These are phyloP conservation scores for Trichosporon faecale DNA, from an alignment of 1,284 basidiomycete species.

Conservation along the genomic window DNA sequence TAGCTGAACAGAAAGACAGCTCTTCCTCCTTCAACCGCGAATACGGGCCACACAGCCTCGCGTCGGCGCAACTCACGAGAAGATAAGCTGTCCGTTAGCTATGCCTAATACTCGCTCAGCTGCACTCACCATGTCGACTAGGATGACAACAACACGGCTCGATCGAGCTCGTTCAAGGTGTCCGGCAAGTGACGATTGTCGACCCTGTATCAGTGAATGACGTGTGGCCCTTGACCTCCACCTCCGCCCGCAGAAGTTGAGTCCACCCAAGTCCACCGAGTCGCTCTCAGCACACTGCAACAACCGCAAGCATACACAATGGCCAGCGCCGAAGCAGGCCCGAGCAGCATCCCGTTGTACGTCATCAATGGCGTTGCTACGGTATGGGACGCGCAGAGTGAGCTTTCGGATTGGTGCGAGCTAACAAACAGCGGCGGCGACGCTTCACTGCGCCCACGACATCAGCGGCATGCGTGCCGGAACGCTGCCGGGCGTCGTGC, in stretches of 20 bases:
- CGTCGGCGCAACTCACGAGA: neutral
- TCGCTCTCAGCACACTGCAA: neutral
- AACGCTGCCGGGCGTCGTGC: slow-evolving; percentile 88
- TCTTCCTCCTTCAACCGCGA: neutral
- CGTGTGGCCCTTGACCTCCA: slow-evolving; percentile 1
- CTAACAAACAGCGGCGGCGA: slow-evolving; percentile 62
- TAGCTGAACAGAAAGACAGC: neutral
- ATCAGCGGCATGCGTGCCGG: slow-evolving; percentile 83
- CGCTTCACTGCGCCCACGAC: slow-evolving; percentile 70
- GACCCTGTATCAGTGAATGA: slow-evolving; percentile 8
- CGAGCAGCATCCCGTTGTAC: slow-evolving; percentile 43
- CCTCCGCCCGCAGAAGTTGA: slow-evolving; percentile 7
- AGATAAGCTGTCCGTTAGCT: slow-evolving; percentile 7
- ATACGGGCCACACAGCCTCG: neutral
- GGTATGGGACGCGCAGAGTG: slow-evolving; percentile 51
- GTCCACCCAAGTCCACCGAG: neutral
- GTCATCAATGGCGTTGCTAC: slow-evolving; percentile 49
- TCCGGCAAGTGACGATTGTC: slow-evolving; percentile 1
- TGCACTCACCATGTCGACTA: slow-evolving; percentile 8
- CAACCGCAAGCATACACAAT: slow-evolving; percentile 9
- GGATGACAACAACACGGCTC: neutral
- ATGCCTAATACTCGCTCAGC: neutral
- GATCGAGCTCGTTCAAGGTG: neutral
- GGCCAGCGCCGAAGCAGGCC: slow-evolving; percentile 5
- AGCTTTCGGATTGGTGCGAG: neutral